Evolutionary conservation across 768 basidiomycete species (phyloP).

Genomic region (Psilocybe sp.): DNA sequence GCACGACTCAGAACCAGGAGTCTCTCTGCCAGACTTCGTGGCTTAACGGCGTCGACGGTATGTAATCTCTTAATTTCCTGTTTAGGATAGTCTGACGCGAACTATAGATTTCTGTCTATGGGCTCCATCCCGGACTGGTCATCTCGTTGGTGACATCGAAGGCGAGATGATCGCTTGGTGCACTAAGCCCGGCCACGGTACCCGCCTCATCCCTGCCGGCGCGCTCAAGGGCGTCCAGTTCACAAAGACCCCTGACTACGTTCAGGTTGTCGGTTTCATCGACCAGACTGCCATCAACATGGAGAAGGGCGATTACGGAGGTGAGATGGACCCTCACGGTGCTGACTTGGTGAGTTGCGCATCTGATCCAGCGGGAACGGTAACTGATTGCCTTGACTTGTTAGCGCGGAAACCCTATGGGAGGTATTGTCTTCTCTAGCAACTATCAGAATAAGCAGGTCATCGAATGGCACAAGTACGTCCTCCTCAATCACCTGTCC

Average conservation of each 20-base stretch:
- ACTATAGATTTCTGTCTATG: constrained; percentile 67
- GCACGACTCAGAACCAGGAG: constrained; percentile 57
- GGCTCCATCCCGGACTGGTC: constrained; percentile 50
- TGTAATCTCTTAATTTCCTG: constrained; percentile 6
- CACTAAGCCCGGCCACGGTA: constrained; percentile 64
- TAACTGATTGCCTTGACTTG: constrained; percentile 38
- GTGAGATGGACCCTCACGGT: constrained; percentile 78
- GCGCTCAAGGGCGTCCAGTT: constrained; percentile 66
- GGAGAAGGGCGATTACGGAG: constrained; percentile 55
- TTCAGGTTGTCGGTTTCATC: constrained; percentile 63
- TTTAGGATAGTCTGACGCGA: background rate
- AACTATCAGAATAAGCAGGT: constrained; percentile 50
- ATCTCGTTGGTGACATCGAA: constrained; percentile 66
- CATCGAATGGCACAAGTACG: constrained; percentile 69
- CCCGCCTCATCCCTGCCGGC: constrained; percentile 66
- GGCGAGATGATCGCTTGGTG: constrained; percentile 78
- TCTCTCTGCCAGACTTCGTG: constrained; percentile 64
- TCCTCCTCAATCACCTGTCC: constrained; percentile 2
- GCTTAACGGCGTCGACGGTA: constrained; percentile 50
- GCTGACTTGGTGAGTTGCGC: constrained; percentile 45
- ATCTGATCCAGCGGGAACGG: background rate
- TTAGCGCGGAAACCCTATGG: constrained; percentile 79
- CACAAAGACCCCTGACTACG: constrained; percentile 57
- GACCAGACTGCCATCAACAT: constrained; percentile 65
- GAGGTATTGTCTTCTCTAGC: constrained; percentile 65